Base-by-base conservation (phyloP, 495 filamentous ascomycete genomes). In the Aspergillus conjunctus region DNA sequence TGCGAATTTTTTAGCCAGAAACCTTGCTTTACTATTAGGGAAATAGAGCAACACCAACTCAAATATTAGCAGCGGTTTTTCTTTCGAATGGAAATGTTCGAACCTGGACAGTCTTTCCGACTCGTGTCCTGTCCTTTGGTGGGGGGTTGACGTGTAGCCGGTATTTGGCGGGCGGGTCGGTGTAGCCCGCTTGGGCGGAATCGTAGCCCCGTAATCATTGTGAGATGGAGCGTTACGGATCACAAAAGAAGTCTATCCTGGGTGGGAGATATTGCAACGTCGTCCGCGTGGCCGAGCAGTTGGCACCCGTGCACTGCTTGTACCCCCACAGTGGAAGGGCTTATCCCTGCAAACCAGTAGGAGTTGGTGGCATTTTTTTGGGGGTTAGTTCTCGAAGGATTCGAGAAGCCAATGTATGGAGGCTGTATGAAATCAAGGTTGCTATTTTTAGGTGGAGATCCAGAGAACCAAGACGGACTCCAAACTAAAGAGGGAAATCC, bases 321-420 rank as follows among this genome's bases (percentile, higher is more conserved):
- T 51, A 50, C 30, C 46, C 26, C 44, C 52, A 43, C 49, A 22
- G 34, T 37, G 41, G 45, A 34, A 6, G 22, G 12, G 31, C 44
- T 44, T 32, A 22, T 56, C 39, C 33, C 51, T 33, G 39, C n/a
- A 26, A 26, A 26, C 5, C 26, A 26, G 15, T 32, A 17, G 5
- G n/a, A 21, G 37, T 44, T 33, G 30, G 17, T 48, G 21, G 41
- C 51, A 22, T 54, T 54, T 54, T 54, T 54, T 45, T 44, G 54
- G 18, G 52, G 31, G 37, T 51, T 57, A 58, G 44, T 61, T 57
- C 48, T 67, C 63, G 68, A 70, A 70, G 65, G 56, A 60, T 67
- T 70, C 68, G 56, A 64, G 68, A 70, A 68, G 63, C 59, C 48
- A 30, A 58, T 60, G 41, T 49, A 52, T 41, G 46, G n/a, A 26